Evolutionary conservation across 805 yeast genomes (phyloP), one percentile per base, ranked within the genome.

Genomic region (Wickerhamomyces pijperi): DNA sequence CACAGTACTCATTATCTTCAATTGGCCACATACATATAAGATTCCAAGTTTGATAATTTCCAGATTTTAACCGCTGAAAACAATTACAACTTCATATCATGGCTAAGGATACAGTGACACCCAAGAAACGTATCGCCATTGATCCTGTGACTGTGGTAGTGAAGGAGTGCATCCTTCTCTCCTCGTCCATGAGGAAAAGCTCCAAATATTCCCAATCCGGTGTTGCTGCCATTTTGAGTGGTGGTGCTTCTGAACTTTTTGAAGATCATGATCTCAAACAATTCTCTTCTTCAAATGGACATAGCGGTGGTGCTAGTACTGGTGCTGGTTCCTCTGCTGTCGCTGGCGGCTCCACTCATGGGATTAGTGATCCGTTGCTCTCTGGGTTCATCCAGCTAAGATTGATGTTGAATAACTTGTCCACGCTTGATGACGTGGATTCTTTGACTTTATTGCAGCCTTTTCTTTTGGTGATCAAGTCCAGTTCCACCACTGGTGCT

Each of bases 111-210:
- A n/a, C n/a, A 8, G 13, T 14, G 5, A 25, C 13, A 25, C 25
- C 21, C 35, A 33, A 33, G 15, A 33, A 39, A 16, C 17, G 39
- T 14, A 42, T 44, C 34, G 63, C 90, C 7, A 68, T 83, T 38
- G 88, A 84, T 58, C 83, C 94, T 13, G 71, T 81, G 40, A 82
- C 94, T 2, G 75, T 90, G 48, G 82, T 86, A 47, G 78, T 86
- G 44, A 82, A 83, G 54, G 97, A 92, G 63, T 86, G 96, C 58
- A 82, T 85, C 53, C 70, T 79, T 41, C 73, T 92, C 38, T 76
- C 90, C 16, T 79, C 94, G 16, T 87, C 92, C 18, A 86, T 92
- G 94, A 70, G 97, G 40, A 87, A 86, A 54, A 70, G 83, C 46
- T 74, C 87, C 54, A 76, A 83, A 46, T 81, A 82, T 48, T 73